Evolutionary conservation across 2,329 filamentous ascomycete genomes (phyloP).

Genomic region (Thelonectria olida): DNA sequence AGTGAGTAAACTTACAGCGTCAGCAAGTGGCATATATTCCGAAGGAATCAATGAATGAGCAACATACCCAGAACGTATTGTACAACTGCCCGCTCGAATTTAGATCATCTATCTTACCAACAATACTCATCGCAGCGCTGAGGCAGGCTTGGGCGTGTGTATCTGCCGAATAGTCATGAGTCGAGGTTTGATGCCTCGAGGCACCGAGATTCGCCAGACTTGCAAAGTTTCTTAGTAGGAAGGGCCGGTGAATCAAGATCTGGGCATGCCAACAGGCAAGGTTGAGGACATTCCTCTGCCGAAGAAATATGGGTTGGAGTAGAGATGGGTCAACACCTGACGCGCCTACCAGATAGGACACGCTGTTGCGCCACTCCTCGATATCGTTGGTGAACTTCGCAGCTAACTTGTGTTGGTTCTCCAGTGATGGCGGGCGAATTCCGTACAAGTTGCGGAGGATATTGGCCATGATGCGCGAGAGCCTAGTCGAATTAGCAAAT

Average conservation of each 20-base stretch:
- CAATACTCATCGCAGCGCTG: constrained; percentile 52
- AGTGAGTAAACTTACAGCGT: constrained; percentile 41
- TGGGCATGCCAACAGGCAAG: constrained; percentile 54
- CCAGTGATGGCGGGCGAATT: constrained; percentile 42
- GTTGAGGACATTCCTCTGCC: constrained; percentile 52
- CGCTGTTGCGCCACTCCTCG: constrained; percentile 44
- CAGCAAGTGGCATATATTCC: constrained; percentile 47
- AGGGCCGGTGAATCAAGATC: constrained; percentile 52
- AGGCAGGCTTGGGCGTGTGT: constrained; percentile 41
- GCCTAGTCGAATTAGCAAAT: constrained; percentile 21
- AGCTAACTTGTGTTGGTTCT: constrained; percentile 39
- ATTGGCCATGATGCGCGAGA: constrained; percentile 45
- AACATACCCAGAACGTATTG: constrained; percentile 26
- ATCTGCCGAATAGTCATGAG: constrained; percentile 32
- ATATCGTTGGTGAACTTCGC: constrained; percentile 43
- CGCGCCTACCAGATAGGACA: constrained; percentile 50
- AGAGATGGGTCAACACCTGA: constrained; percentile 45
- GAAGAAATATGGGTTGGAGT: constrained; percentile 50
- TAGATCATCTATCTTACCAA: constrained; percentile 47
- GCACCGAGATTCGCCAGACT: constrained; percentile 23
- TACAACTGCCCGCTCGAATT: constrained; percentile 17
- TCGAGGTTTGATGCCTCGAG: constrained; percentile 27
- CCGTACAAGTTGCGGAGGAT: constrained; percentile 48
- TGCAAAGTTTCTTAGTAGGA: constrained; percentile 47
- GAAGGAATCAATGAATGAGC: constrained; percentile 32